Percentiles rank a stretch among this genome's conserved stretches.
Evolutionary conservation across 805 yeast genomes (phyloP).

Genomic region (Pichia californica): DNA sequence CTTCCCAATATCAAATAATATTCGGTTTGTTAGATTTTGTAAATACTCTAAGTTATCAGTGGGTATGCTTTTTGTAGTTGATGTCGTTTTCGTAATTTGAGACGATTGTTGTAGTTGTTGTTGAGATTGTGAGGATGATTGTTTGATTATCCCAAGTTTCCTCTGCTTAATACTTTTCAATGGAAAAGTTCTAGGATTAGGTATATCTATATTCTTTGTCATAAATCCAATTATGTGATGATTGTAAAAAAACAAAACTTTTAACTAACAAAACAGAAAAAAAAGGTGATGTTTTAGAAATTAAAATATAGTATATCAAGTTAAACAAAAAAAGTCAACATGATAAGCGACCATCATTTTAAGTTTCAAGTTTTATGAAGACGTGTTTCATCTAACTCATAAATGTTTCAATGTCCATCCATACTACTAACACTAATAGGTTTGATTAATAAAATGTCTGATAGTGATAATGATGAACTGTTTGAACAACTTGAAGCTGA

Average conservation of each 20-base stretch:
- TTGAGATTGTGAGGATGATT: not conserved
- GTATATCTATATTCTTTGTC: no score
- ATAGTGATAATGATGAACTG: constrained; percentile 27
- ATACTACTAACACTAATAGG: not conserved
- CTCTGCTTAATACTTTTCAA: not conserved
- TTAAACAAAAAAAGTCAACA: no score
- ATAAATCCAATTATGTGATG: not conserved
- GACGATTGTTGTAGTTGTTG: not conserved
- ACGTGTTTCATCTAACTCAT: not conserved
- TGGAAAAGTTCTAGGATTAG: not conserved
- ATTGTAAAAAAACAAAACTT: no score
- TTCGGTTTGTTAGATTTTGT: not conserved
- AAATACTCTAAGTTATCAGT: not conserved
- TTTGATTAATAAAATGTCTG: constrained; percentile 16
- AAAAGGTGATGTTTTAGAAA: no score
- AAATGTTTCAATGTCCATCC: not conserved
- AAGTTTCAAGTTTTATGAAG: no score
- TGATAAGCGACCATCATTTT: no score
- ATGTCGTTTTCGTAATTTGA: no score
- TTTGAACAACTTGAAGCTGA: constrained; percentile 46
- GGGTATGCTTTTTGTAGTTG: not conserved
- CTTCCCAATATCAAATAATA: not conserved
- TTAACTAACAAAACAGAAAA: no score
- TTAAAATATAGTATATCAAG: no score
- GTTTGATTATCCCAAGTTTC: not conserved